A percentile compares a stretch with the other conserved stretches of the same genome.
phyloP scores from a whole-genome alignment of 441 rosid genomes.

The Pelargonium cotyledonis region DNA sequence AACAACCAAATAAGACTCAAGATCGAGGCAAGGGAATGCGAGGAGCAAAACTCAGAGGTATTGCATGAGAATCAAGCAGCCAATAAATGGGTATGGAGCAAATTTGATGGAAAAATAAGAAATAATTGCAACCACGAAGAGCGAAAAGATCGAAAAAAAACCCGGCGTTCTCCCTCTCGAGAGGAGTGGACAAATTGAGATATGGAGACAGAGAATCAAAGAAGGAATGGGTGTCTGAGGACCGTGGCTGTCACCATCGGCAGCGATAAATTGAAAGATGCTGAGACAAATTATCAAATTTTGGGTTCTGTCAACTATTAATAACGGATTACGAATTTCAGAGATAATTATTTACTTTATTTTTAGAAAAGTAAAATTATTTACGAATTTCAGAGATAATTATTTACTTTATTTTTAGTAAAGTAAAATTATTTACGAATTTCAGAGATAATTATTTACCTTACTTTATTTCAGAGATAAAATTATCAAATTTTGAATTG shows the following conservation, averaged over 20 bases:
- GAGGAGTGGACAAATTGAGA: neutral
- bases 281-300: neutral
- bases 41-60: neutral
- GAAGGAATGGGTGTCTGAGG: slow-evolving; percentile 1
- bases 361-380: too few species aligned
- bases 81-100: neutral
- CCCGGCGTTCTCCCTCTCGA: neutral
- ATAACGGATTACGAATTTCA: too few species aligned
- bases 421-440: too few species aligned
- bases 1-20: neutral
- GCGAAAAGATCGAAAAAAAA: neutral
- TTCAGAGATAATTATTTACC: too few species aligned
- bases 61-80: neutral
- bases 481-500: too few species aligned
- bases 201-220: neutral
- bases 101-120: neutral
- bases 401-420: too few species aligned
- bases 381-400: too few species aligned
- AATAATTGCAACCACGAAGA: neutral
- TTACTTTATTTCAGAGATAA: too few species aligned
- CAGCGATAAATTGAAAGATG: neutral
- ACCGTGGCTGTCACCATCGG: slow-evolving; percentile 1
- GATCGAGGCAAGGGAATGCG: neutral
- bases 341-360: too few species aligned
- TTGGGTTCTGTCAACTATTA: neutral